These are phyloP conservation scores for Blumeria graminis DNA, from an alignment of 2,329 filamentous ascomycete species.

Conservation along the genomic window DNA sequence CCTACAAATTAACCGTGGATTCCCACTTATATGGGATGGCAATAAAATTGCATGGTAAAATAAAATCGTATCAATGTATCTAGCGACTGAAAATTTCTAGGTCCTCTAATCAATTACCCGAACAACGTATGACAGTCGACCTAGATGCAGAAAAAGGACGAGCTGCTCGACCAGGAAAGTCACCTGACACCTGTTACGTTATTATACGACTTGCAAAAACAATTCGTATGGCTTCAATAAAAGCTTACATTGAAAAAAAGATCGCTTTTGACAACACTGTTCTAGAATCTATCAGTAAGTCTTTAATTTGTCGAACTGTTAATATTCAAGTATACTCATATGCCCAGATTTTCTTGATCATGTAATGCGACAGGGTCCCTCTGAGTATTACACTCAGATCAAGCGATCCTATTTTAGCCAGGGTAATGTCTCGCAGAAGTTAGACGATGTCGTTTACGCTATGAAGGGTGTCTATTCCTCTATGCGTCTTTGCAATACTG, in stretches of 20 bases:
- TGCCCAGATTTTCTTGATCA: slow-evolving; percentile 59
- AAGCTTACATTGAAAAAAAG: slow-evolving; percentile 37
- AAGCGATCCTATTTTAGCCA: slow-evolving; percentile 57
- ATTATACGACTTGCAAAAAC: slow-evolving; percentile 38
- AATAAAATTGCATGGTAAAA: slow-evolving; percentile 64
- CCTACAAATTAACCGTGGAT: slow-evolving; percentile 18
- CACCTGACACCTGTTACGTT: slow-evolving; percentile 28
- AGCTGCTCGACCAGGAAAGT: slow-evolving; percentile 7
- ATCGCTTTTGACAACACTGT: slow-evolving; percentile 39
- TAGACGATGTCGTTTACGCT: slow-evolving; percentile 48
- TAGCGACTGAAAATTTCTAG: slow-evolving; percentile 6
- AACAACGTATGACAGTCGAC: slow-evolving; percentile 38
- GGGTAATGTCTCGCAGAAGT: slow-evolving; percentile 15
- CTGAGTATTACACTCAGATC: slow-evolving; percentile 39
- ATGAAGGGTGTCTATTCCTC: slow-evolving; percentile 81
- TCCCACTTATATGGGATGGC: slow-evolving; percentile 52
- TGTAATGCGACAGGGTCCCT: slow-evolving; percentile 57
- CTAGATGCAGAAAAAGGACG: slow-evolving; percentile 38
- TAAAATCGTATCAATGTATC: not conserved
- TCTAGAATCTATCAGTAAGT: slow-evolving; percentile 51
- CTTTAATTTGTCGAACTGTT: not conserved
- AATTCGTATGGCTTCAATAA: slow-evolving; percentile 42
- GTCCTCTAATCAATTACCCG: slow-evolving; percentile 19
- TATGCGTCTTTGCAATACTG: slow-evolving; percentile 46
- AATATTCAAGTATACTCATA: not conserved